phyloP scores from a whole-genome alignment of 768 basidiomycete genomes.

The Pleurotus pulmonarius region DNA sequence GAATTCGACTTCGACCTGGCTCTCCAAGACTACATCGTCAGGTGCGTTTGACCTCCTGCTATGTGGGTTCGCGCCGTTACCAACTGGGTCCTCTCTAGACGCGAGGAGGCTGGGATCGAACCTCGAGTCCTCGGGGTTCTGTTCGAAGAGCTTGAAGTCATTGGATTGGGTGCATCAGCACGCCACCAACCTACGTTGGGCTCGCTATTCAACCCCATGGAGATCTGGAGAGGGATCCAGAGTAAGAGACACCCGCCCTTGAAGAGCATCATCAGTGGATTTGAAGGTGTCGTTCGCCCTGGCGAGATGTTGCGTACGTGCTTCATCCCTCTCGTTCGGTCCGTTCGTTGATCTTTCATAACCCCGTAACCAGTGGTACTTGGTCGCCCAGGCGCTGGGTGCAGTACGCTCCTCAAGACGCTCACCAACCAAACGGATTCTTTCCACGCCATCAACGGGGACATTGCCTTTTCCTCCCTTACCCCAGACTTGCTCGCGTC shows the following conservation, averaged over 20 bases:
- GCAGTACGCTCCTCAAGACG: constrained; percentile 77
- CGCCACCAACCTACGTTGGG: constrained; percentile 57
- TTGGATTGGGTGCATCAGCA: constrained; percentile 53
- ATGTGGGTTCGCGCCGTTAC: not conserved
- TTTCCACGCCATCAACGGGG: constrained; percentile 63
- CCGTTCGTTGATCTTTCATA: not conserved
- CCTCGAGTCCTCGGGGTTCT: constrained; percentile 54
- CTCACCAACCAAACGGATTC: constrained; percentile 73
- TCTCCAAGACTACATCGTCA: not conserved
- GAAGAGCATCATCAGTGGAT: constrained; percentile 56
- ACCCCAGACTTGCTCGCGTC: constrained; percentile 57
- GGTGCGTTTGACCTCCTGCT: not conserved
- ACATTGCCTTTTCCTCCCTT: constrained; percentile 75
- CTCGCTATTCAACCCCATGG: constrained; percentile 49
- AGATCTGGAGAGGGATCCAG: constrained; percentile 39
- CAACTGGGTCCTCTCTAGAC: constrained; percentile 25
- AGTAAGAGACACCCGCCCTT: constrained; percentile 55
- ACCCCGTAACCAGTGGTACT: constrained; percentile 58
- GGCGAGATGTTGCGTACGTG: constrained; percentile 77
- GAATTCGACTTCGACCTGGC: constrained; percentile 3
- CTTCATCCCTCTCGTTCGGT: not conserved
- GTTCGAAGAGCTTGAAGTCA: constrained; percentile 55
- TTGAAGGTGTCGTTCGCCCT: constrained; percentile 61
- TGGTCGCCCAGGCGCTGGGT: constrained; percentile 83
- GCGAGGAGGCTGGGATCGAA: constrained; percentile 43